These are phyloP conservation scores for Tagetes patula DNA, from an alignment of 129 eudicot species.

Conservation along the genomic window DNA sequence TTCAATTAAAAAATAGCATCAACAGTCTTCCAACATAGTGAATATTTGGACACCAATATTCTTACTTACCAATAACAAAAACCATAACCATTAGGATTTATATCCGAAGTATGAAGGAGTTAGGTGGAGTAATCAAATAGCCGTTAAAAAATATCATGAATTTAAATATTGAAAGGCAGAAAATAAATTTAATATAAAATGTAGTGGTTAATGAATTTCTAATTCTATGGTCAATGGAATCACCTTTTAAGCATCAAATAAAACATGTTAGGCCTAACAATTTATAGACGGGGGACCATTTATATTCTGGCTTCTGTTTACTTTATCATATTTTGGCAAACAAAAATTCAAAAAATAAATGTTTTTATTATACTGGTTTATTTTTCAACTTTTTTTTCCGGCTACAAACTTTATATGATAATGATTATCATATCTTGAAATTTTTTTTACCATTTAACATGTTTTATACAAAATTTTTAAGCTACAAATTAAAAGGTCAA, in stretches of 20 bases:
- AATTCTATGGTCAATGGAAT: conserved; percentile 27
- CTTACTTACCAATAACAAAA: not conserved
- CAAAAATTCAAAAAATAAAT: too few relatives aligned
- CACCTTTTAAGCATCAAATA: conserved; percentile 31
- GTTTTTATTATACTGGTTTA: not conserved
- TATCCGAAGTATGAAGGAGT: too few relatives aligned
- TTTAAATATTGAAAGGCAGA: not conserved
- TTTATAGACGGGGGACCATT: conserved; percentile 38
- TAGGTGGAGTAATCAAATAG: too few relatives aligned
- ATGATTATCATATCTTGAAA: not conserved
- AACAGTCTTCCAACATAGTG: too few relatives aligned
- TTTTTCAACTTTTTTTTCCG: too few relatives aligned
- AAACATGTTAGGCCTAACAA: conserved; percentile 37
- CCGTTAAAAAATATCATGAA: not conserved
- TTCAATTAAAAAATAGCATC: too few relatives aligned
- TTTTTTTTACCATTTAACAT: not conserved
- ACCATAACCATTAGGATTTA: too few relatives aligned
- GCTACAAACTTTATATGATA: not conserved
- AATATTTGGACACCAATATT: not conserved
- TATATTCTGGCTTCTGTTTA: conserved; percentile 22
- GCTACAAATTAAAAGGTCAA: not conserved
- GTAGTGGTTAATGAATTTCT: conserved; percentile 33
- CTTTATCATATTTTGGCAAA: not conserved
- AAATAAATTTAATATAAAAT: conserved; percentile 12
- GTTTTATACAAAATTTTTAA: too few relatives aligned